These are phyloP conservation scores for Mycena kentingensis DNA, from an alignment of 768 basidiomycete genomes.

Conservation along the genomic window DNA sequence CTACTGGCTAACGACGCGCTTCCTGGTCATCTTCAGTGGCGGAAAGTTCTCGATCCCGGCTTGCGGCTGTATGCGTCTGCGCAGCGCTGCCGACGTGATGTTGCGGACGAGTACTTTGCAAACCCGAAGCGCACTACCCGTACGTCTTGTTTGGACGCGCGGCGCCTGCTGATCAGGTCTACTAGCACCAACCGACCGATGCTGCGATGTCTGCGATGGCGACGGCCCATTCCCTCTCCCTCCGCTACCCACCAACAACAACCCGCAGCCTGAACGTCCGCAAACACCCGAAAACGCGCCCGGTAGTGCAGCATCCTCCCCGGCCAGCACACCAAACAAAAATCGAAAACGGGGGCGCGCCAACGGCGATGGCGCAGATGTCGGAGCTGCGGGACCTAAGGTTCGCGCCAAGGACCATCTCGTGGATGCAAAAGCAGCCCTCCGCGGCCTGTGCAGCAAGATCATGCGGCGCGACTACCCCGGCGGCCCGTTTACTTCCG, in stretches of 20 bases:
- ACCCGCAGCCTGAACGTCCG: not conserved
- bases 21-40: slow-evolving; percentile 27
- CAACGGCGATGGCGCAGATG: too few species aligned
- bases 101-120: slow-evolving; percentile 33
- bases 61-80: slow-evolving; percentile 33
- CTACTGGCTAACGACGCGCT: too few species aligned
- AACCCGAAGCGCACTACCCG: slow-evolving; percentile 27
- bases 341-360: slow-evolving; percentile 33
- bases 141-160: slow-evolving; percentile 14
- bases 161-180: not conserved
- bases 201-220: slow-evolving; percentile 19
- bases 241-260: too few species aligned
- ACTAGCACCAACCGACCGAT: slow-evolving; percentile 20
- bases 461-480: too few species aligned
- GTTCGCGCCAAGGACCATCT: slow-evolving; percentile 18
- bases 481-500: too few species aligned
- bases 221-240: not conserved
- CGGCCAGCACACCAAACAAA: slow-evolving; percentile 17
- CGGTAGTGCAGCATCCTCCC: not conserved
- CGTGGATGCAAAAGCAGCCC: slow-evolving; percentile 7
- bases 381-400: too few species aligned
- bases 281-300: not conserved
- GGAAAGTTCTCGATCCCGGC: slow-evolving; percentile 33
- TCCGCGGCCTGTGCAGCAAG: too few species aligned
- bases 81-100: slow-evolving; percentile 27